Percentiles rank a stretch among this genome's conserved stretches.
Evolutionary conservation across 2,329 filamentous ascomycete genomes (phyloP).

Genomic region (Hirsutella minnesotensis): DNA sequence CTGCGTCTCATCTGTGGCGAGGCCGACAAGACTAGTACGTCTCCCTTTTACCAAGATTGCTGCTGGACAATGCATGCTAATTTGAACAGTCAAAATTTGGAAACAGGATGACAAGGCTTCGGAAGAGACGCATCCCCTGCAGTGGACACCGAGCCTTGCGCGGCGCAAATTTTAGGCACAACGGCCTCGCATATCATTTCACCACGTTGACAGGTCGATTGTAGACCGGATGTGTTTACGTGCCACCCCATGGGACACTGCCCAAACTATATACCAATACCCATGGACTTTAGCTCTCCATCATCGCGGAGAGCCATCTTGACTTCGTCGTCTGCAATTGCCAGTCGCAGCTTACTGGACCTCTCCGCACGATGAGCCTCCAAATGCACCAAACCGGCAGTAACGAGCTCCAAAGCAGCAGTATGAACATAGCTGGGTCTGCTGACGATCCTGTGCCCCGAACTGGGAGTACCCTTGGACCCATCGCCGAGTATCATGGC

Average conservation of each 20-base stretch:
- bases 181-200: neutral
- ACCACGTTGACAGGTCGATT: neutral
- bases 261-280: slow-evolving; percentile 35
- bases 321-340: slow-evolving; percentile 84
- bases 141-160: slow-evolving; percentile 78
- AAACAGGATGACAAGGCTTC: slow-evolving; percentile 87
- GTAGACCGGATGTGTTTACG: neutral
- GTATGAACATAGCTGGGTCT: slow-evolving; percentile 40
- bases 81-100: slow-evolving; percentile 72
- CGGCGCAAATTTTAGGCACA: slow-evolving; percentile 56
- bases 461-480: slow-evolving; percentile 14
- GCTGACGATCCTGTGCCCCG: slow-evolving; percentile 16
- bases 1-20: slow-evolving; percentile 86
- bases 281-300: slow-evolving; percentile 70
- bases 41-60: neutral
- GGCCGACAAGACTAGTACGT: slow-evolving; percentile 81
- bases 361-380: slow-evolving; percentile 73
- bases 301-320: slow-evolving; percentile 81
- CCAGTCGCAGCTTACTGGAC: slow-evolving; percentile 74
- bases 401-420: slow-evolving; percentile 72
- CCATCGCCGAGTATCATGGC: slow-evolving; percentile 21
- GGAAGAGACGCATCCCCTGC: slow-evolving; percentile 78
- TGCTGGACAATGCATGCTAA: slow-evolving; percentile 10
- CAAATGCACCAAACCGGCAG: slow-evolving; percentile 77
- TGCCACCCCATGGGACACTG: slow-evolving; percentile 10